phyloP scores from a whole-genome alignment of 306 rosid species.

The Rubus idaeus region DNA sequence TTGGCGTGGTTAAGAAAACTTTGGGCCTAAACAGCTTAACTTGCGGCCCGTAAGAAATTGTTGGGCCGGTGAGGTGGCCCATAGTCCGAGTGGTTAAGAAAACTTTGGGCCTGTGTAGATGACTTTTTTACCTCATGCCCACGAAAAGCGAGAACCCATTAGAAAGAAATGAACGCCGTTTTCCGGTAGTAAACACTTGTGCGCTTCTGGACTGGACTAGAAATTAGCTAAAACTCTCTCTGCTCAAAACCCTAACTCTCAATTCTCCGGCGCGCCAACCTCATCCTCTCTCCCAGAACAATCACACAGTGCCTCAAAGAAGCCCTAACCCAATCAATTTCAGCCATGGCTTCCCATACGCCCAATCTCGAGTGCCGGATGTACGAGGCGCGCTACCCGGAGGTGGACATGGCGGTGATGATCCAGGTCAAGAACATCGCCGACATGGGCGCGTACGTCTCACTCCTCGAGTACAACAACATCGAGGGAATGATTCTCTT shows the following conservation, averaged over 20 bases:
- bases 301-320: no score
- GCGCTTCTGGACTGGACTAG: not conserved
- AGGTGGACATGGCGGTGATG: slow-evolving; percentile 98
- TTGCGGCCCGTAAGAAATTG: not conserved
- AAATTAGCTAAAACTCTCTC: not conserved
- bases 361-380: slow-evolving; percentile 87
- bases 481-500: slow-evolving; percentile 96
- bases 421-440: slow-evolving; percentile 96
- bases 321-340: no score
- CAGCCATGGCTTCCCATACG: slow-evolving; percentile 42
- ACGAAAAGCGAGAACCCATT: not conserved
- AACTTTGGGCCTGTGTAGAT: no score
- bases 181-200: not conserved
- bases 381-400: slow-evolving; percentile 92
- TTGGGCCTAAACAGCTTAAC: not conserved
- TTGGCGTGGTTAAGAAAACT: no score
- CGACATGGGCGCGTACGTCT: slow-evolving; percentile 98
- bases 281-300: not conserved
- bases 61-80: no score
- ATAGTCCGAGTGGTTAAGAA: no score
- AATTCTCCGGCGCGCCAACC: not conserved
- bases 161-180: not conserved
- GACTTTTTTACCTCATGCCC: not conserved
- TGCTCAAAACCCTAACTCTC: slow-evolving; percentile 5
- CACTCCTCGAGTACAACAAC: slow-evolving; percentile 92